Evolutionary conservation across 2,329 filamentous ascomycete species (phyloP).

Genomic region (Orbilia ellipsospora): DNA sequence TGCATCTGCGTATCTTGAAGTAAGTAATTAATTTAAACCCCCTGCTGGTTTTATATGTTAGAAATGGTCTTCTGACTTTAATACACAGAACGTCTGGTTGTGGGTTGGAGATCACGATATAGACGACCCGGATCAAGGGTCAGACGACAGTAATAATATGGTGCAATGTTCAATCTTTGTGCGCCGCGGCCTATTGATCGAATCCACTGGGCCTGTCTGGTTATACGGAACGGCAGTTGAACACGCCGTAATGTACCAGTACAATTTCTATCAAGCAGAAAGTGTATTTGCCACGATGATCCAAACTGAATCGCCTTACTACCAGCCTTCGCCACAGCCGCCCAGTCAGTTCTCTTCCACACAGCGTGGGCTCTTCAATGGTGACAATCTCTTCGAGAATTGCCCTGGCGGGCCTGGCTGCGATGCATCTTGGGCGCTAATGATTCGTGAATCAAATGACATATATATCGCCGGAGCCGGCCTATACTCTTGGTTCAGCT

Average conservation of each 20-base stretch:
- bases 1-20: constrained; percentile 62
- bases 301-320: constrained; percentile 65
- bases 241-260: constrained; percentile 77
- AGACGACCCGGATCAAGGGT: not conserved
- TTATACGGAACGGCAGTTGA: constrained; percentile 68
- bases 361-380: constrained; percentile 62
- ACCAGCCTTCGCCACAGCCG: constrained; percentile 50
- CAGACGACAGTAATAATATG: not conserved
- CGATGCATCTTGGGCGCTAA: constrained; percentile 58
- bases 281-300: constrained; percentile 70
- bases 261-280: constrained; percentile 71
- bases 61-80: not conserved
- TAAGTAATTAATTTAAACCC: not conserved
- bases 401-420: constrained; percentile 31
- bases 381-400: constrained; percentile 50
- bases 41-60: too few relatives aligned
- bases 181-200: constrained; percentile 60
- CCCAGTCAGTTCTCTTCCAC: constrained; percentile 35
- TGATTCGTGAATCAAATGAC: constrained; percentile 55
- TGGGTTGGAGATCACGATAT: constrained; percentile 64
- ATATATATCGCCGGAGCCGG: constrained; percentile 53
- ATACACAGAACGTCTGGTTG: constrained; percentile 67
- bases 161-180: constrained; percentile 58
- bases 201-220: constrained; percentile 60
- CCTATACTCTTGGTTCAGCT: constrained; percentile 26